Evolutionary conservation across 768 basidiomycete genomes (phyloP), one percentile per base, ranked within the genome.

Genomic region (Calvatia gigantea): DNA sequence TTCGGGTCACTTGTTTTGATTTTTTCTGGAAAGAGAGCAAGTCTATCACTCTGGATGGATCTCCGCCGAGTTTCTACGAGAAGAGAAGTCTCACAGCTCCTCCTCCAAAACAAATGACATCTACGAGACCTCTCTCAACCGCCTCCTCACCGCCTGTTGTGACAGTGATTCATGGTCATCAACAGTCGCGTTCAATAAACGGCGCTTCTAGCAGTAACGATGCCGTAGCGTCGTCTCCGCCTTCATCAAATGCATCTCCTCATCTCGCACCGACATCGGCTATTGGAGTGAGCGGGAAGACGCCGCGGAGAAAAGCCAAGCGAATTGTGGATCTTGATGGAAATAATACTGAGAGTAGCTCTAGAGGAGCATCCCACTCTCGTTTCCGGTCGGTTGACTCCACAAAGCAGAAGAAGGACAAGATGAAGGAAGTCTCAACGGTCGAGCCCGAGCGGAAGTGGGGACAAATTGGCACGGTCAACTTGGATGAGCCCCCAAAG

Each of bases 1-100:
- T 90, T 68, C 80, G 94, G 15, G 67, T 89, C 31, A 75, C 82
- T 21, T 90, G 94, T 67, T 95, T 95, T 65, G 83, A 87, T 56
- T 81, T 82, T 64, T 98, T 98, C 67, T 84, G 79, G 71, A 84
- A 84, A 62, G 95, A 97, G 72, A 85, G 86, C n/a, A 91, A 86
- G 70, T 72, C 71, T 7, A 78, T 96, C 21, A 70, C 73, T n/a
- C 69, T 98, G 32, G 94, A 98, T 64, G 92, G 91, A 3, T 72
- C 79, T 6, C 68, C 68, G 8, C 87, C 91, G 4, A 80, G 83
- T 39, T 84, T 85, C 65, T 84, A 86, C 66, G 91, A 94, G 73
- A 82, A 78, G 65, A 76, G 81, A 50, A 80, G 75, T 61, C 73
- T 90, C 47, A 73, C 75, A 5, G 67, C 74, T 4, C 67, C 75